Base-by-base conservation (phyloP, 2,329 filamentous ascomycete genomes). In the Fusarium continuum region DNA sequence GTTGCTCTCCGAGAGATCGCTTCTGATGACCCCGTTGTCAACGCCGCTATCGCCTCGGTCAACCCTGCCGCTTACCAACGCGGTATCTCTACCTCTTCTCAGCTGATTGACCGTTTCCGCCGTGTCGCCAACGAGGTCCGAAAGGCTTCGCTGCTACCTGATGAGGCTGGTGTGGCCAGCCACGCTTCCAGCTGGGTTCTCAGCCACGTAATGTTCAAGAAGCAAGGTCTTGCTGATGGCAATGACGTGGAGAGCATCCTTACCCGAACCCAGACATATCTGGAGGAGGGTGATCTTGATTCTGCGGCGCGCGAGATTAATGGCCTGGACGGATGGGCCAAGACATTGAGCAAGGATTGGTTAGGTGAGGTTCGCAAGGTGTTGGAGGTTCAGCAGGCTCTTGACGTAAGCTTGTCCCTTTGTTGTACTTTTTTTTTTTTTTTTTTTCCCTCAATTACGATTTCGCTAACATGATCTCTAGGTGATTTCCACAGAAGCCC, bases 121-220 rank as follows among this genome's bases (percentile, higher is more conserved):
- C 91, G 93, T 45, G 95, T 99, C 14, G 92, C 95, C 3, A 81
- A 82, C 53, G 95, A 99, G 80, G 95, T 99, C 34, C 88, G 95
- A 75, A 99, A 99, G 83, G 95, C 95, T 17, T 90, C 91, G 38
- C 85, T 99, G 45, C 84, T 99, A 14, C 95, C 95, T 13, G 93
- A 96, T 65, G 91, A 97, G 72, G 95, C 95, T 0, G 95, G 95
- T 68, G 91, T 99, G 22, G 94, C 95, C 17, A 95, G 91, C 72
- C 95, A 99, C 76, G 93, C 94, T 4, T 94, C 93, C 36, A 95
- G 91, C 76, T 90, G 92, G 76, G 83, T 96, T 40, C 82, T 99
- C 70, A 96, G 92, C 82, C 96, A 97, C 80, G 84, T 98, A 47
- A 88, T 98, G 80, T 98, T 99, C 86, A 93, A 92, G 83, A 98